These are phyloP conservation scores for Neofusicoccum ribis DNA, from an alignment of 2,329 filamentous ascomycete species.

Conservation along the genomic window DNA sequence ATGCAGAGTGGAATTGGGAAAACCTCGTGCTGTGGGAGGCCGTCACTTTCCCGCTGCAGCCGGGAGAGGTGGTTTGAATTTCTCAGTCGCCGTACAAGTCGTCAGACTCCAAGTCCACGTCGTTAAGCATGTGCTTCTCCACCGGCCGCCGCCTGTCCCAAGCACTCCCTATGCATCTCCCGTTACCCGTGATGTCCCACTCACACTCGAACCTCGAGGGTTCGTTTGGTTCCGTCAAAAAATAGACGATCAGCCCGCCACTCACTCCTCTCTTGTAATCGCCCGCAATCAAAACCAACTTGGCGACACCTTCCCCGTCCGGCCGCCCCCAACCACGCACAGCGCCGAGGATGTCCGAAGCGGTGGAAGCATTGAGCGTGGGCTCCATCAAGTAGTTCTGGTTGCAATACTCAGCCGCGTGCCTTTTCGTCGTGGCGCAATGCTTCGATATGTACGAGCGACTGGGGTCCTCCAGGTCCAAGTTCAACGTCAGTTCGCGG, in stretches of 20 bases:
- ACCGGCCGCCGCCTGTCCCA: no score
- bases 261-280: background rate
- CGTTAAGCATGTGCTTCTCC: background rate
- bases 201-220: background rate
- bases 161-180: no score
- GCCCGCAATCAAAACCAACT: background rate
- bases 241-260: background rate
- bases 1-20: background rate
- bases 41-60: background rate
- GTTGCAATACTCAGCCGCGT: background rate
- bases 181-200: background rate
- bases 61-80: no score
- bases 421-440: background rate
- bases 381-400: background rate
- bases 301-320: background rate
- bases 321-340: background rate
- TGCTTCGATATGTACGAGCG: background rate
- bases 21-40: background rate
- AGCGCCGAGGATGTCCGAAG: no score
- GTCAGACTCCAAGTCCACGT: background rate
- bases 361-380: background rate
- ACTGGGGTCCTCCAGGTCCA: background rate
- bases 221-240: background rate
- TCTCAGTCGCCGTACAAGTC: no score
- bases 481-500: background rate